Base-by-base conservation (phyloP, 2,329 filamentous ascomycete genomes). In the Ascochyta pisi region DNA sequence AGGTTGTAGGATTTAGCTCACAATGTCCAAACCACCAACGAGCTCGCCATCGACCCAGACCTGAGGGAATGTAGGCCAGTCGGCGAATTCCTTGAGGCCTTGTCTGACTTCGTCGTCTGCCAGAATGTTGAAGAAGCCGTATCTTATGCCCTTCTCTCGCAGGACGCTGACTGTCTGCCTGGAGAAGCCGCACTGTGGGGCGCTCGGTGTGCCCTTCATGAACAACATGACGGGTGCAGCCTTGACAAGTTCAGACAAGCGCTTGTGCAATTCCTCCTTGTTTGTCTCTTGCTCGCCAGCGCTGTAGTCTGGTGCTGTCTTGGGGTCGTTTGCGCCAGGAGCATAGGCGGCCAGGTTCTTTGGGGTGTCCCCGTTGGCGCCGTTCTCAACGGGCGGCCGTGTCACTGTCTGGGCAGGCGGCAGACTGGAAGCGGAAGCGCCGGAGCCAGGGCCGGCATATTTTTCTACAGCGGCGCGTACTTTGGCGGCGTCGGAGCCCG, bases 51-150 rank as follows among this genome's bases (percentile, higher is more conserved):
- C 86, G 12, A 96, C 86, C 88, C 94, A 99, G 60, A 99, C 80
- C 77, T 99, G 95, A 19, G 95, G 95, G 78, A 92, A 99, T 0
- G 95, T 99, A 9, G 95, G 95, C 95, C 95, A 99, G 60, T 98
- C 95, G n/a, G 92, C 92, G 75, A 88, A 98, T 78, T 95, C 91
- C 83, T 99, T 99, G 71, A 99, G 79, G 0, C 95, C 95, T 79
- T 98, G 94, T 58, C 95, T 85, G 43, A 99, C 95, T 76, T 98
- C 94, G 70, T 99, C 94, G 74, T 99, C 95, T 61, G 95, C 95
- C 67, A 99, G 79, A 62, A 99, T 99, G 75, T 99, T 98, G 83
- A 99, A 99, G 82, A 99, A 99, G 19, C 95, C 95, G 76, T 98
- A 99, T 75, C 96, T 92, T 58, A 99, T 90, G 45, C 89, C 89